Evolutionary conservation across 805 yeast species (phyloP).

Genomic region (Cyberlindnera petersonii): DNA sequence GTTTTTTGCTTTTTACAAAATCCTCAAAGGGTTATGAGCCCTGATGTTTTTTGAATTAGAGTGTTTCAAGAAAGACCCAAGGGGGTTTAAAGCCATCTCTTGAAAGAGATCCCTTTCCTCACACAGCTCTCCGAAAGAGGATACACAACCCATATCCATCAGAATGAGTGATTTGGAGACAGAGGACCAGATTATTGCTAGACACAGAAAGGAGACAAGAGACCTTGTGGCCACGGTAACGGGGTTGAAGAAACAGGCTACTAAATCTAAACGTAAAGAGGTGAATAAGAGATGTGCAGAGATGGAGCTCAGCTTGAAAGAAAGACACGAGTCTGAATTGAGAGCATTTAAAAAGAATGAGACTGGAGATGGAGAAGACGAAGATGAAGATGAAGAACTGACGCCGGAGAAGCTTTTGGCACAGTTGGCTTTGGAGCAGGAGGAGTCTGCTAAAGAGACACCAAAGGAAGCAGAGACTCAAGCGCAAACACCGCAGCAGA

Average conservation of each 20-base stretch:
- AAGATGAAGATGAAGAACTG: constrained; percentile 47
- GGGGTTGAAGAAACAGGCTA: constrained; percentile 77
- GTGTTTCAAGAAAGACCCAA: no score
- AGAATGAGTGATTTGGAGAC: no score
- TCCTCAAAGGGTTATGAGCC: background rate
- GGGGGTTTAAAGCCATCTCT: no score
- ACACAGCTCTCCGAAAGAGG: no score
- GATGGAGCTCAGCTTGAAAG: constrained; percentile 53
- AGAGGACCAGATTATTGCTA: constrained; percentile 47
- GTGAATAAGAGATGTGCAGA: constrained; percentile 56
- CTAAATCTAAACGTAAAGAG: constrained; percentile 71
- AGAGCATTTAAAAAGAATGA: constrained; percentile 22
- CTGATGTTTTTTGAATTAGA: background rate
- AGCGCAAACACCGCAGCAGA: constrained; percentile 29
- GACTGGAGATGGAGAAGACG: constrained; percentile 40
- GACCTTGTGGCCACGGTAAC: constrained; percentile 67
- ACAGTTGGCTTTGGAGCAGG: constrained; percentile 44
- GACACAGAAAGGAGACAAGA: constrained; percentile 66
- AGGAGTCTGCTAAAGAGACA: constrained; percentile 15
- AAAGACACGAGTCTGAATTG: constrained; percentile 53
- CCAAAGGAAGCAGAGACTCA: constrained; percentile 10
- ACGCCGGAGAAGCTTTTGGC: constrained; percentile 68
- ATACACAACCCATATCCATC: no score
- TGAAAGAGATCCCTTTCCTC: no score
- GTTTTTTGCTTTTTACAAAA: constrained; percentile 28